A percentile compares a stretch with the other conserved stretches of the same genome.
Conservation (phyloP, 2,329 filamentous ascomycete genomes). For the Fonsecaea multimorphosa region DNA sequence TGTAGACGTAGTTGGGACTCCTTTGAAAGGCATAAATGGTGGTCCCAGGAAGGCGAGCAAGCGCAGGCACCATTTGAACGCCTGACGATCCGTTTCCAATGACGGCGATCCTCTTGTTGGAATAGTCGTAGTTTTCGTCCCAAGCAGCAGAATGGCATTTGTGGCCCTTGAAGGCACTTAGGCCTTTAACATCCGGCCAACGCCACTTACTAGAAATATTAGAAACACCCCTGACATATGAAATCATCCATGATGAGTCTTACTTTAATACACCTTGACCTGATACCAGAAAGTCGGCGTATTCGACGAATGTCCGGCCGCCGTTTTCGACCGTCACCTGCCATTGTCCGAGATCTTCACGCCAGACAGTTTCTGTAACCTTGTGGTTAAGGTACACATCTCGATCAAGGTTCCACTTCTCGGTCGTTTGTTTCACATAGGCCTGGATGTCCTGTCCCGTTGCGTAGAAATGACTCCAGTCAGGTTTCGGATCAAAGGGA, state of each 20-base stretch:
- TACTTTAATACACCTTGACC: conserved; percentile 41
- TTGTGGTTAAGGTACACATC: conserved; percentile 48
- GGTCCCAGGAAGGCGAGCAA: conserved; percentile 32
- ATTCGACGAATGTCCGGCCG: conserved; percentile 39
- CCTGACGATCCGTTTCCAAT: conserved; percentile 46
- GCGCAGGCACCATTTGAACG: conserved; percentile 48
- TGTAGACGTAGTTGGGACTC: conserved; percentile 42
- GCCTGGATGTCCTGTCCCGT: conserved; percentile 50
- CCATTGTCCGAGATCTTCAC: conserved; percentile 48
- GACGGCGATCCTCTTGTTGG: conserved; percentile 41
- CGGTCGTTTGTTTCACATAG: conserved; percentile 49
- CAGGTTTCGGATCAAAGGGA: conserved; percentile 51
- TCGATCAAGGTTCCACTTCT: conserved; percentile 49
- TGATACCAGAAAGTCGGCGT: conserved; percentile 47
- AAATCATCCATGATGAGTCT: not conserved
- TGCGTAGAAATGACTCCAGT: conserved; percentile 52
- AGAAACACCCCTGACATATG: not conserved
- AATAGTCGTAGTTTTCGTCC: conserved; percentile 40
- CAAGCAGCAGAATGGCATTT: conserved; percentile 42
- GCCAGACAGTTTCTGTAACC: conserved; percentile 49
- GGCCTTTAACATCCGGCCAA: conserved; percentile 43
- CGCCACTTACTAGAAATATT: conserved; percentile 28
- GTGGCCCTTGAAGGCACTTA: conserved; percentile 40
- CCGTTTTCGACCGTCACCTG: conserved; percentile 43
- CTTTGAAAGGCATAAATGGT: conserved; percentile 44